Evolutionary conservation across 2,329 filamentous ascomycete genomes (phyloP).

Genomic region (Ophidiomyces ophidiicola): DNA sequence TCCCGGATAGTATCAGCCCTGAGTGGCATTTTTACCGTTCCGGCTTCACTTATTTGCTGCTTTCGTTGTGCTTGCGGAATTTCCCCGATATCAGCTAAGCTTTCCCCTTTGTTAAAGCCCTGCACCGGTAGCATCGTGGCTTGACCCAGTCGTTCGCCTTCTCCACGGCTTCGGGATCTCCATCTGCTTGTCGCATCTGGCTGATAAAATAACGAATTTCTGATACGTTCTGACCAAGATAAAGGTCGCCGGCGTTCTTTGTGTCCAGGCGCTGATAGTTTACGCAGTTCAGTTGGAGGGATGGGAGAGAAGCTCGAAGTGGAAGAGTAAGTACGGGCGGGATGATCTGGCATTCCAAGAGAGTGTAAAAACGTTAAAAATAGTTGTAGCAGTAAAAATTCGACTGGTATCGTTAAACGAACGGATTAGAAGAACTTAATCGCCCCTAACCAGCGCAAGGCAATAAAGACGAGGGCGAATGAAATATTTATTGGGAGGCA

Average conservation of each 20-base stretch:
- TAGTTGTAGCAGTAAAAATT: background rate
- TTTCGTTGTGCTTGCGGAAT: background rate
- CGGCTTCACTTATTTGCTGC: conserved; percentile 12
- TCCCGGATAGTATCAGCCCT: background rate
- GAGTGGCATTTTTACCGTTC: conserved; percentile 13
- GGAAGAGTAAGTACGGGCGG: conserved; percentile 4
- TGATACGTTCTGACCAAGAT: conserved; percentile 14
- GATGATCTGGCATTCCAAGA: conserved; percentile 9
- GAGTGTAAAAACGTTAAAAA: conserved; percentile 1
- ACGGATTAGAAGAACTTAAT: background rate
- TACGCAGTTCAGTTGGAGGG: conserved; percentile 9
- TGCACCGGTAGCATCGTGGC: background rate
- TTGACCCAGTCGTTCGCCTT: background rate
- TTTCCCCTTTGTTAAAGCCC: background rate
- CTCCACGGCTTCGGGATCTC: background rate
- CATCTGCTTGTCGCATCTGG: conserved; percentile 1
- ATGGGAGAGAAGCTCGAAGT: conserved; percentile 11
- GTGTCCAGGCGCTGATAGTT: background rate
- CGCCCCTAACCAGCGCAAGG: too few relatives aligned
- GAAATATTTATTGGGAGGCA: too few relatives aligned
- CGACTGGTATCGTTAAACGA: background rate
- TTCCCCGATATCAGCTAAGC: conserved; percentile 15
- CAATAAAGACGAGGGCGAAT: too few relatives aligned
- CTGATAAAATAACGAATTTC: conserved; percentile 8
- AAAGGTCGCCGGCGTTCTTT: conserved; percentile 10